Evolutionary conservation across 306 rosid species (phyloP).

Genomic region (Purshia tridentata): DNA sequence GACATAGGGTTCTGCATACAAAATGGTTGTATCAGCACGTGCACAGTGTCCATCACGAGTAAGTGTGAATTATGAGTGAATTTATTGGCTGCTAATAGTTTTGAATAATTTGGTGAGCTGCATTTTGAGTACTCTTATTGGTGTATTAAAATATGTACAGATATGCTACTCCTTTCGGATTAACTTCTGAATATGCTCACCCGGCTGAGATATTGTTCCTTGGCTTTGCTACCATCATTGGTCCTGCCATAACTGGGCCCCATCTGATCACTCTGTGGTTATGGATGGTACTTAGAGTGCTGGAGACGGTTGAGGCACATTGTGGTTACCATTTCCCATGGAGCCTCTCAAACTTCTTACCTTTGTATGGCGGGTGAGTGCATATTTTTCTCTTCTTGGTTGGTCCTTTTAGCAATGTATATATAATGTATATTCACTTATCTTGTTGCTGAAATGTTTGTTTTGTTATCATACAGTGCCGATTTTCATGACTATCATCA

Average conservation of each 20-base stretch:
- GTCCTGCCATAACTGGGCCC: constrained; percentile 98
- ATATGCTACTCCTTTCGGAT: constrained; percentile 94
- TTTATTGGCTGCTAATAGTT: background rate
- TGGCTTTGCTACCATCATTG: constrained; percentile 89
- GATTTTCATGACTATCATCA: constrained; percentile 98
- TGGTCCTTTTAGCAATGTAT: constrained; percentile 7
- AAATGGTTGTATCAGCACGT: constrained; percentile 97
- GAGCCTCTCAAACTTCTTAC: constrained; percentile 87
- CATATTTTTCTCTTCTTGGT: constrained; percentile 1
- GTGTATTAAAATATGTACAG: constrained; percentile 38
- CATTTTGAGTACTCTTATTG: constrained; percentile 23
- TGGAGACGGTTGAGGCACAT: constrained; percentile 97
- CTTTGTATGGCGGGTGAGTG: constrained; percentile 91
- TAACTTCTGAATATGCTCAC: constrained; percentile 96
- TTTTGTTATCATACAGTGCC: constrained; percentile 50
- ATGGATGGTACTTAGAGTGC: constrained; percentile 91
- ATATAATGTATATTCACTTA: constrained; percentile 1
- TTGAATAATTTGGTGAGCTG: constrained; percentile 16
- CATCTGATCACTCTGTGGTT: constrained; percentile 90
- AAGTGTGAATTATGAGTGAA: constrained; percentile 39
- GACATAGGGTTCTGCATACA: constrained; percentile 91
- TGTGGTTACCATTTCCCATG: constrained; percentile 96
- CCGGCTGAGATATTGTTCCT: constrained; percentile 96
- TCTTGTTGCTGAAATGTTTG: constrained; percentile 30
- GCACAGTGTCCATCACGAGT: constrained; percentile 96